Evolutionary conservation across 768 basidiomycete species (phyloP).

Genomic region (Mycena filopes): DNA sequence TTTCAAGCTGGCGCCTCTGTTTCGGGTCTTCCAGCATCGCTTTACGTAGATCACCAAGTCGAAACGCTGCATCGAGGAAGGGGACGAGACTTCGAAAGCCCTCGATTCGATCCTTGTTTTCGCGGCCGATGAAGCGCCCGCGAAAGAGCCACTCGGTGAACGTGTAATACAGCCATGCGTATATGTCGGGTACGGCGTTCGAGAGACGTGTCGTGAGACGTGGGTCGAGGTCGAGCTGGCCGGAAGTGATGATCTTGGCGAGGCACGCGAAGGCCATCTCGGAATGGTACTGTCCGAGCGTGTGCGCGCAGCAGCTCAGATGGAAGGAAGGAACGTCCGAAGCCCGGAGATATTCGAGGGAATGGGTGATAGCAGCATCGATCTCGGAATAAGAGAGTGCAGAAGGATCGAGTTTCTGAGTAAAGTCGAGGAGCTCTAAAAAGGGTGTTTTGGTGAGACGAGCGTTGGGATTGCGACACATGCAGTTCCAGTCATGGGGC

Average conservation of each 20-base stretch:
- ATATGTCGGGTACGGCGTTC: not conserved
- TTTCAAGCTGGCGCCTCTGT: not conserved
- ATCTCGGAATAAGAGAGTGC: not conserved
- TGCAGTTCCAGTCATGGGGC: constrained; percentile 1
- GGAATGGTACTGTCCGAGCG: not conserved
- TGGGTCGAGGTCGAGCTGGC: not conserved
- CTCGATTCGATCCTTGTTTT: not conserved
- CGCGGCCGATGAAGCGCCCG: not conserved
- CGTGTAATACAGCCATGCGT: not conserved
- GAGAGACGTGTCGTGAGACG: not conserved
- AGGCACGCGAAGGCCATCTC: not conserved
- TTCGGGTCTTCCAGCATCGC: too few species aligned
- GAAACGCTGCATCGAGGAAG: not conserved
- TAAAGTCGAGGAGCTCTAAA: not conserved
- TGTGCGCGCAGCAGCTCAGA: constrained; percentile 1
- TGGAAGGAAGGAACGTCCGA: not conserved
- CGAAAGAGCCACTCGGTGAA: not conserved
- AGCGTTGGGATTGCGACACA: constrained; percentile 9
- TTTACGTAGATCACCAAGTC: not conserved
- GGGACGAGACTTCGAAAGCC: not conserved
- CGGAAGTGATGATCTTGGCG: not conserved
- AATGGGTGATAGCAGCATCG: not conserved
- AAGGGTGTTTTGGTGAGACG: constrained; percentile 1
- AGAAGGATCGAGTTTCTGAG: not conserved
- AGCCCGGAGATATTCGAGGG: not conserved